Evolutionary conservation across 345 rosid species (phyloP).

Genomic region (Gossypium sturtianum): DNA sequence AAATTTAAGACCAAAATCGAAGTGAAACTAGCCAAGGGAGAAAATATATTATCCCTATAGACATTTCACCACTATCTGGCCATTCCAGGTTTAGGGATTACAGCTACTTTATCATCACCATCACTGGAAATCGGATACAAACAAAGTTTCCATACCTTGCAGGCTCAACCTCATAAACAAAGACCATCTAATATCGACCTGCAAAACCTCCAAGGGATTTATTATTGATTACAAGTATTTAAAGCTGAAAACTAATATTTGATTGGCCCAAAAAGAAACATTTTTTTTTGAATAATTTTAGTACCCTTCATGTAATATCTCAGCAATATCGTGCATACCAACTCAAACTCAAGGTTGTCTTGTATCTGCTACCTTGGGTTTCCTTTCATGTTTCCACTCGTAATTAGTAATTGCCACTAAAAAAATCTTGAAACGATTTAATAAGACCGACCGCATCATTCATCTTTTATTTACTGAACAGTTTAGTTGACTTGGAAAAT

Average conservation of each 20-base stretch:
- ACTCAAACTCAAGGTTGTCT: not conserved
- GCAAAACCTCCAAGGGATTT: not conserved
- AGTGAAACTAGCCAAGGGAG: too few species aligned
- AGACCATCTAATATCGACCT: not conserved
- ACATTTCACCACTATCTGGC: not conserved
- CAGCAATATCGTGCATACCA: not conserved
- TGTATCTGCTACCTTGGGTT: not conserved
- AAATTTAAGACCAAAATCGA: too few species aligned
- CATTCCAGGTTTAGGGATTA: not conserved
- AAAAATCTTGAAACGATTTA: not conserved
- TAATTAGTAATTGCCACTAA: not conserved
- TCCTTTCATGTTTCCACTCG: not conserved
- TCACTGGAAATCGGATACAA: too few species aligned
- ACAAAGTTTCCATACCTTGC: too few species aligned
- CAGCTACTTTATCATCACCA: not conserved
- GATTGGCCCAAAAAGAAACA: too few species aligned
- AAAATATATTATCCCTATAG: not conserved
- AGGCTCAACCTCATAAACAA: too few species aligned
- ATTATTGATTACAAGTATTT: too few species aligned
- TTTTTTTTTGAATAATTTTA: too few species aligned
- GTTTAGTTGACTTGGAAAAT: not conserved
- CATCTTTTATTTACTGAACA: not conserved
- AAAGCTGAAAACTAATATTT: too few species aligned
- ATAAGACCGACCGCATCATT: not conserved
- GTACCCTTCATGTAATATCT: not conserved